Conservation (phyloP, 192 early-diverging fungal species). For the Umbelopsis ramanniana region DNA sequence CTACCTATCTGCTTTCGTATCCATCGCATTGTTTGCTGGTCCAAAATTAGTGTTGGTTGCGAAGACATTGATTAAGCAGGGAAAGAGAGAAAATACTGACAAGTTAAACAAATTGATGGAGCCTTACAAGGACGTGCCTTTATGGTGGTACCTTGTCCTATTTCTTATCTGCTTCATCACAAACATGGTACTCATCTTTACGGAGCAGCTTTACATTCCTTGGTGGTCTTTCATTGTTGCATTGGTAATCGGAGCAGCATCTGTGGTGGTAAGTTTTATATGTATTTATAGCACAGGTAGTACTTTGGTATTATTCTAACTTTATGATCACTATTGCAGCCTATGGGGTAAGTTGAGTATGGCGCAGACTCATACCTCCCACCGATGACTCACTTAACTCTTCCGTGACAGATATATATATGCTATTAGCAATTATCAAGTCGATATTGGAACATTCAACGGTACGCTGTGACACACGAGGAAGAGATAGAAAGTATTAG, state of each 20-base stretch:
- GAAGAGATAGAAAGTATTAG: too few species aligned
- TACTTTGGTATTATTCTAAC: not conserved
- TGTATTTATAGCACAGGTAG: not conserved
- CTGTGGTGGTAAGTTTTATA: slow-evolving; percentile 31
- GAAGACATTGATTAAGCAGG: slow-evolving; percentile 34
- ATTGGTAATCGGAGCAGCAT: slow-evolving; percentile 43
- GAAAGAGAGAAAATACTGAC: slow-evolving; percentile 38
- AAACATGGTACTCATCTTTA: slow-evolving; percentile 50
- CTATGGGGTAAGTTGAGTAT: not conserved
- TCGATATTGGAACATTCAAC: slow-evolving; percentile 46
- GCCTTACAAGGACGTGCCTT: slow-evolving; percentile 74
- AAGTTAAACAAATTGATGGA: slow-evolving; percentile 65
- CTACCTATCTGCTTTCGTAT: slow-evolving; percentile 46
- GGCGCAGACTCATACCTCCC: not conserved
- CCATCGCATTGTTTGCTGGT: slow-evolving; percentile 46
- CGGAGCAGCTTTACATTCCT: slow-evolving; percentile 55
- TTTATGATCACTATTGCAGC: not conserved
- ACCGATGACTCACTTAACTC: not conserved
- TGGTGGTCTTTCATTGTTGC: slow-evolving; percentile 64
- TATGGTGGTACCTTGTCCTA: slow-evolving; percentile 75
- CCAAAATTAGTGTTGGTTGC: slow-evolving; percentile 40
- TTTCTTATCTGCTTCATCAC: slow-evolving; percentile 57
- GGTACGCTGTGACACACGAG: not conserved
- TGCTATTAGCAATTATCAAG: slow-evolving; percentile 46
- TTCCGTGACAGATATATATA: slow-evolving; percentile 41